phyloP scores from a whole-genome alignment of 495 filamentous ascomycete species.

The Xylaria venustula region DNA sequence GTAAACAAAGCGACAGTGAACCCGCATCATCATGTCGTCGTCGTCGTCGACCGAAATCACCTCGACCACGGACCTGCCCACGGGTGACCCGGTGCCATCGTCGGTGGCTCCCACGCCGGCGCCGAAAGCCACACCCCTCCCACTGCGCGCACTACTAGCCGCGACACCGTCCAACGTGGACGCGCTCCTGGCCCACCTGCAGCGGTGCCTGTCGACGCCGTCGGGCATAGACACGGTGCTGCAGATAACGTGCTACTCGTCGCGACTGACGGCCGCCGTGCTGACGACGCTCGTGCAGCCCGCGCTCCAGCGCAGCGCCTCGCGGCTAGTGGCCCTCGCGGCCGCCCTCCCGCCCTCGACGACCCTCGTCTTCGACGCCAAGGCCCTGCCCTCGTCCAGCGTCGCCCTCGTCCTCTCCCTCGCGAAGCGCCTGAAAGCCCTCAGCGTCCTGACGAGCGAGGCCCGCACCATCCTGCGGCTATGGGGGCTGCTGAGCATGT shows the following conservation, averaged over 20 bases:
- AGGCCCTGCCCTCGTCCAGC: slow-evolving; percentile 33
- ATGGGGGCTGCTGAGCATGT: slow-evolving; percentile 76
- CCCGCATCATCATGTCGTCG: slow-evolving; percentile 24
- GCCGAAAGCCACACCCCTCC: slow-evolving; percentile 34
- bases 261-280: slow-evolving; percentile 46
- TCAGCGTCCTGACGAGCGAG: slow-evolving; percentile 58
- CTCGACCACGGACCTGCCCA: slow-evolving; percentile 37
- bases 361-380: slow-evolving; percentile 34
- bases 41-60: slow-evolving; percentile 23
- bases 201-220: slow-evolving; percentile 58
- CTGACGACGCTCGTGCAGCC: slow-evolving; percentile 36
- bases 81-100: slow-evolving; percentile 35
- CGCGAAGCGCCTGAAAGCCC: slow-evolving; percentile 44
- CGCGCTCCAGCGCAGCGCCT: slow-evolving; percentile 37
- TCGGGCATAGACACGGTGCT: slow-evolving; percentile 61
- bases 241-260: slow-evolving; percentile 64
- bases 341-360: slow-evolving; percentile 36
- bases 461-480: slow-evolving; percentile 72
- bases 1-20: not conserved
- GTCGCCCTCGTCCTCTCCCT: slow-evolving; percentile 42
- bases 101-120: slow-evolving; percentile 38
- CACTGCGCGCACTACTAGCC: slow-evolving; percentile 32
- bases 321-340: slow-evolving; percentile 40
- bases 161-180: slow-evolving; percentile 43
- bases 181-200: slow-evolving; percentile 49